phyloP scores from a whole-genome alignment of 192 early-diverging fungal species.

The Coemansia sp. region DNA sequence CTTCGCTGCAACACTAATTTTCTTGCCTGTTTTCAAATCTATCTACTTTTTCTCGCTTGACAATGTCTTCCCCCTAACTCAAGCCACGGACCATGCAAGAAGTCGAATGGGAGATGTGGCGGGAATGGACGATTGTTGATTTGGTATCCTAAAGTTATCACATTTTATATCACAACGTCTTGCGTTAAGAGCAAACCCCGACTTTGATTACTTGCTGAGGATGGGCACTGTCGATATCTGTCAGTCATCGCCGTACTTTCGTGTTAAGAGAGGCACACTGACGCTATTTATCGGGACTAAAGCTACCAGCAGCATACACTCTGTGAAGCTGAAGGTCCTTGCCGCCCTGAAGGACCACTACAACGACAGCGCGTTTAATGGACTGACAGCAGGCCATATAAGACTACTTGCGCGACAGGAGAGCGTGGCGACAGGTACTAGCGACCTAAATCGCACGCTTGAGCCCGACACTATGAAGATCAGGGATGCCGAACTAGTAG shows the following conservation, averaged over 20 bases:
- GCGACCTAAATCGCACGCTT: conserved; percentile 8
- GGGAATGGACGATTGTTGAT: not conserved
- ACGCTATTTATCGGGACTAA: conserved; percentile 39
- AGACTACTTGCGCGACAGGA: conserved; percentile 23
- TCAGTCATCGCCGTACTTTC: conserved; percentile 35
- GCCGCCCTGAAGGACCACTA: conserved; percentile 33
- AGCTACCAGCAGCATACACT: conserved; percentile 16
- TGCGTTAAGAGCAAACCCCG: too few relatives aligned
- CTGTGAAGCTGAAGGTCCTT: conserved; percentile 27
- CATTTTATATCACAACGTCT: not conserved
- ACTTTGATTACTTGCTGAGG: not conserved
- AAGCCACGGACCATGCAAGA: not conserved
- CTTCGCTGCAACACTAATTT: conserved; percentile 8
- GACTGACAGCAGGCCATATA: conserved; percentile 11
- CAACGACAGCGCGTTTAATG: conserved; percentile 21
- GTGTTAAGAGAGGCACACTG: conserved; percentile 43
- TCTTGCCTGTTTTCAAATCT: not conserved
- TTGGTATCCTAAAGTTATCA: not conserved
- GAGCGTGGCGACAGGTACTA: not conserved
- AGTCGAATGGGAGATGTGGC: not conserved
- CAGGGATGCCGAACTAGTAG: conserved; percentile 16
- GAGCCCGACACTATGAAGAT: conserved; percentile 23
- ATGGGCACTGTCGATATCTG: conserved; percentile 32
- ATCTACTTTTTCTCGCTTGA: not conserved
- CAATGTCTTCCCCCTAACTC: conserved; percentile 2